Conservation (phyloP, 805 yeast species). For the Ogataea allantospora region DNA sequence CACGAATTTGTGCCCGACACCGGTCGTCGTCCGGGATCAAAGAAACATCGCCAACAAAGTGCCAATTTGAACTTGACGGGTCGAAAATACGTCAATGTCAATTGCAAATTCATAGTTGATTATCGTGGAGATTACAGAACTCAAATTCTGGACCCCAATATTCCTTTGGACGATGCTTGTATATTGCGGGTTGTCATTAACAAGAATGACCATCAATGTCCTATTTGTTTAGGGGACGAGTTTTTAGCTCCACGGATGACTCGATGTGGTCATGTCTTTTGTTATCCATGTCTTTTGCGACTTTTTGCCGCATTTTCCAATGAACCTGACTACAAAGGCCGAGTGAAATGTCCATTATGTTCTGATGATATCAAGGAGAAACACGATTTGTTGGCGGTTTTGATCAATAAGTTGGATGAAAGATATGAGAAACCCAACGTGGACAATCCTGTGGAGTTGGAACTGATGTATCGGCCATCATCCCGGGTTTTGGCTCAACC, state of each 20-base stretch:
- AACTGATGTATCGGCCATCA: slow-evolving; percentile 57
- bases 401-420: slow-evolving; percentile 48
- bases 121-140: slow-evolving; percentile 50
- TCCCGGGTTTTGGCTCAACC: slow-evolving; percentile 35
- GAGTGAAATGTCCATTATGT: slow-evolving; percentile 82
- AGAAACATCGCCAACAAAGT: slow-evolving; percentile 31
- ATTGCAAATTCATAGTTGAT: slow-evolving; percentile 81
- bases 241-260: slow-evolving; percentile 95
- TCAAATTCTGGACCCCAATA: slow-evolving; percentile 71
- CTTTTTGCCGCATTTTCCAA: slow-evolving; percentile 53
- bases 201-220: slow-evolving; percentile 68
- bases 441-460: slow-evolving; percentile 53
- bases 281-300: slow-evolving; percentile 76
- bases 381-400: slow-evolving; percentile 65
- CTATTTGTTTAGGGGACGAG: slow-evolving; percentile 82
- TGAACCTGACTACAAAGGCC: slow-evolving; percentile 41
- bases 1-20: slow-evolving; percentile 14
- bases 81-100: slow-evolving; percentile 73
- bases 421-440: slow-evolving; percentile 56
- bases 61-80: slow-evolving; percentile 53
- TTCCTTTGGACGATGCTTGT: slow-evolving; percentile 58
- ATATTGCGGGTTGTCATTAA: slow-evolving; percentile 76
- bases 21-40: slow-evolving; percentile 14
- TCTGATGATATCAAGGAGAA: slow-evolving; percentile 51
- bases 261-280: slow-evolving; percentile 89